Conservation (phyloP, 2,329 filamentous ascomycete species). For the Didymella sp. region DNA sequence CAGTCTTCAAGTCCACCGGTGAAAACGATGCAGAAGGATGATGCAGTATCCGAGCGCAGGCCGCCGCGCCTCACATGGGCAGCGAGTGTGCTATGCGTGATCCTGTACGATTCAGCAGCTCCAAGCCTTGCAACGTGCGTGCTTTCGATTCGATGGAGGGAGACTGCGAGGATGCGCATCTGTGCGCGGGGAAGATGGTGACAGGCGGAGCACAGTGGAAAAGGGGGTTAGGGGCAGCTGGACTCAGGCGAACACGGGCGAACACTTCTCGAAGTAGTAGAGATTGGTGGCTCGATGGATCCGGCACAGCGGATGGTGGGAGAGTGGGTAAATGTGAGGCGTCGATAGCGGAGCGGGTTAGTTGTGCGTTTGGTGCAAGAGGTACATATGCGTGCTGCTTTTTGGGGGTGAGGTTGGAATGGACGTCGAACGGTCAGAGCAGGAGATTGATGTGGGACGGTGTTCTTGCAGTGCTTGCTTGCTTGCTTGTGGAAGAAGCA, state of each 20-base stretch:
- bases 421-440: not conserved
- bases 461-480: not conserved
- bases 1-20: not conserved
- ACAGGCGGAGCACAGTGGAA: constrained; percentile 6
- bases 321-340: constrained; percentile 13
- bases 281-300: constrained; percentile 1
- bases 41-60: not conserved
- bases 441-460: not conserved
- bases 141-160: constrained; percentile 2
- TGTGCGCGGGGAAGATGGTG: constrained; percentile 14
- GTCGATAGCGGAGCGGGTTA: not conserved
- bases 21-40: not conserved
- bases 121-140: not conserved
- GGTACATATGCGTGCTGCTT: constrained; percentile 9
- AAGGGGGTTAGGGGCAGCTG: constrained; percentile 13
- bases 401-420: constrained; percentile 1
- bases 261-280: constrained; percentile 16
- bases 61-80: not conserved
- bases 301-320: constrained; percentile 12
- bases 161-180: not conserved
- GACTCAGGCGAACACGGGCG: constrained; percentile 12
- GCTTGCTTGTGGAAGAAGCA: not conserved
- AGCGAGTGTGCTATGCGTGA: not conserved
- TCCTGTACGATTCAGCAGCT: not conserved
- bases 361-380: constrained; percentile 2